Percentiles rank a stretch among this genome's conserved stretches.
Evolutionary conservation across 2,329 filamentous ascomycete species (phyloP).

Genomic region (Cercospora sp.): DNA sequence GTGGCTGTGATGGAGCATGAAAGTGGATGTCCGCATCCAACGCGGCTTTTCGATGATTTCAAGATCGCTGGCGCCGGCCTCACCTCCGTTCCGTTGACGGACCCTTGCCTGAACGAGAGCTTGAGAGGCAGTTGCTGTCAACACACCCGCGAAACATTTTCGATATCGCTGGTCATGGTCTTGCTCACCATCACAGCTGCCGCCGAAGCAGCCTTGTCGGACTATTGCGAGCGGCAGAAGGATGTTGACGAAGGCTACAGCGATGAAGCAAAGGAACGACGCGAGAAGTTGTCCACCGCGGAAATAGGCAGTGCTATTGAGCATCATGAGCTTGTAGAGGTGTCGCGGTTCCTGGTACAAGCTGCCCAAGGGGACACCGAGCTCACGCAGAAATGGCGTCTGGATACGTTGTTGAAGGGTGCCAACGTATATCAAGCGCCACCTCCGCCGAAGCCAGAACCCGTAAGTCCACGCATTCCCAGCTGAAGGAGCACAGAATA

Average conservation of each 20-base stretch:
- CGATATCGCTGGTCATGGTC: slow-evolving; percentile 58
- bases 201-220: slow-evolving; percentile 63
- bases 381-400: slow-evolving; percentile 43
- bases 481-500: neutral
- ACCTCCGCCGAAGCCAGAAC: slow-evolving; percentile 74
- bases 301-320: slow-evolving; percentile 67
- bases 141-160: neutral
- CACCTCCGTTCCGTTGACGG: slow-evolving; percentile 1
- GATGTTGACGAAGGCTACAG: slow-evolving; percentile 11
- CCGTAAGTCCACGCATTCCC: slow-evolving; percentile 53
- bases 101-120: neutral
- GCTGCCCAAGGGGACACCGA: slow-evolving; percentile 20
- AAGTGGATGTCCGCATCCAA: slow-evolving; percentile 1
- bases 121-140: neutral
- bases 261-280: slow-evolving; percentile 14
- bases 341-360: slow-evolving; percentile 57
- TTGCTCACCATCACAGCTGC: slow-evolving; percentile 72
- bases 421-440: slow-evolving; percentile 74
- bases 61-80: slow-evolving; percentile 10
- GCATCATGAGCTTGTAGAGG: slow-evolving; percentile 65
- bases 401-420: slow-evolving; percentile 72
- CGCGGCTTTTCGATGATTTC: slow-evolving; percentile 11
- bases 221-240: slow-evolving; percentile 26
- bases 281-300: slow-evolving; percentile 23
- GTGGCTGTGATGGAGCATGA: slow-evolving; percentile 1